Evolutionary conservation across 106 monocot genomes (phyloP).

Genomic region (Dendrobium huoshanense): DNA sequence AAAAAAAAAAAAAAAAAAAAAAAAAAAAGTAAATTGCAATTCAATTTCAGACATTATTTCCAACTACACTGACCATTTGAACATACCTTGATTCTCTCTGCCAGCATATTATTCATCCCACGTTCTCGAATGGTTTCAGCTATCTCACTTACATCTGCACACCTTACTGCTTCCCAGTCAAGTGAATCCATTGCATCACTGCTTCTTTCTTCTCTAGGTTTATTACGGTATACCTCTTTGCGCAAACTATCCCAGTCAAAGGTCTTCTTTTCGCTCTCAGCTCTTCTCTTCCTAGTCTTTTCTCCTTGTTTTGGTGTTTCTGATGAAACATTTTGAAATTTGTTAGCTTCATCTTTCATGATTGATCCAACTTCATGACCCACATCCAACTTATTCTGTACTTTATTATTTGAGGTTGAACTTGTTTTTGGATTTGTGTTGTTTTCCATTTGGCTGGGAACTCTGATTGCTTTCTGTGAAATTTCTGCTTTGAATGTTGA

Average conservation of each 20-base stretch:
- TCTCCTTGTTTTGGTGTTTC: slow-evolving; percentile 18
- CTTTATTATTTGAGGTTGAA: neutral
- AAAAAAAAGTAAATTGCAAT: neutral
- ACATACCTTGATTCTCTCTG: slow-evolving; percentile 75
- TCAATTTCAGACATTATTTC: neutral
- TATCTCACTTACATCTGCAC: slow-evolving; percentile 57
- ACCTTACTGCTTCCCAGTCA: slow-evolving; percentile 68
- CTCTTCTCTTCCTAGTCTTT: slow-evolving; percentile 21
- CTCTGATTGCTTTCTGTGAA: slow-evolving; percentile 1
- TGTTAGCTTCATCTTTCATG: slow-evolving; percentile 11
- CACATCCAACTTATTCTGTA: slow-evolving; percentile 1
- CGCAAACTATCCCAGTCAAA: slow-evolving; percentile 78
- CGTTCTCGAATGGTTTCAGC: slow-evolving; percentile 65
- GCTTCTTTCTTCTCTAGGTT: slow-evolving; percentile 38
- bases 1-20: too few species aligned
- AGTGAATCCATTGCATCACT: slow-evolving; percentile 51
- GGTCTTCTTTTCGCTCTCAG: slow-evolving; percentile 19
- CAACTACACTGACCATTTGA: neutral
- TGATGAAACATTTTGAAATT: slow-evolving; percentile 16
- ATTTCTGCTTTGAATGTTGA: slow-evolving; percentile 7
- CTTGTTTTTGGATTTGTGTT: neutral
- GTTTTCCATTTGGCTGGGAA: slow-evolving; percentile 7
- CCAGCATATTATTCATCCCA: slow-evolving; percentile 90
- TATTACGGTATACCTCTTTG: slow-evolving; percentile 16
- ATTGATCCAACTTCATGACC: slow-evolving; percentile 9